Percentiles rank a stretch among this genome's conserved stretches.
phyloP scores from a whole-genome alignment of 345 rosid genomes.

The Acer yangbiense region DNA sequence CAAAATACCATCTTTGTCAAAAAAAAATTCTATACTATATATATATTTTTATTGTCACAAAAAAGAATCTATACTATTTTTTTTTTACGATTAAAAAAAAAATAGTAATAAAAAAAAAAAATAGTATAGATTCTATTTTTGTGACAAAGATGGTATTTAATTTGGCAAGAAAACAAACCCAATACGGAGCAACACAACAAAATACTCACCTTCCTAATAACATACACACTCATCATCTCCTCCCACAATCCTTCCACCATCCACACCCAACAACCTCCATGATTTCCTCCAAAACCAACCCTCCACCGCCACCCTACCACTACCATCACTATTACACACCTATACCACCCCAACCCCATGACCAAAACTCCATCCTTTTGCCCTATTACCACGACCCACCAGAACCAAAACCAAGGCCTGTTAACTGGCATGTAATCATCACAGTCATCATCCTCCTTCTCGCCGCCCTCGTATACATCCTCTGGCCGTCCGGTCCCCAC shows the following conservation, averaged over 20 bases:
- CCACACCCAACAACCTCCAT: slow-evolving; percentile 20
- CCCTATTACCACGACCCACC: slow-evolving; percentile 16
- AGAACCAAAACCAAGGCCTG: not conserved
- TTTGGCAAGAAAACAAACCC: slow-evolving; percentile 14
- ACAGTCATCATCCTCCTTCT: slow-evolving; percentile 37
- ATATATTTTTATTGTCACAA: too few relatives aligned
- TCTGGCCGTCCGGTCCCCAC: slow-evolving; percentile 83
- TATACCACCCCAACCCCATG: slow-evolving; percentile 27
- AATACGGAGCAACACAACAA: slow-evolving; percentile 23
- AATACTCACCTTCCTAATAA: slow-evolving; percentile 30
- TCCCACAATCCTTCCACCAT: slow-evolving; percentile 17
- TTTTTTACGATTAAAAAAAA: too few relatives aligned
- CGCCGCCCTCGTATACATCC: slow-evolving; percentile 37
- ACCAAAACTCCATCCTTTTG: slow-evolving; percentile 32
- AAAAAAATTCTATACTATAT: too few relatives aligned
- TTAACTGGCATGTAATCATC: slow-evolving; percentile 34
- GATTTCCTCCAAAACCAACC: slow-evolving; percentile 31
- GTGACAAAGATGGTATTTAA: too few relatives aligned
- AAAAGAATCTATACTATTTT: too few relatives aligned
- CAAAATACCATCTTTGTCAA: too few relatives aligned
- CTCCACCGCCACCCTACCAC: slow-evolving; percentile 7
- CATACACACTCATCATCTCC: slow-evolving; percentile 13
- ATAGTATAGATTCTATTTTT: too few relatives aligned
- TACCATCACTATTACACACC: slow-evolving; percentile 26
- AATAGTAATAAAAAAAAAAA: too few relatives aligned